Evolutionary conservation across 108 stramenopile species (phyloP), one percentile per base, ranked within the genome.

Genomic region (Aureococcus anophagefferens): DNA sequence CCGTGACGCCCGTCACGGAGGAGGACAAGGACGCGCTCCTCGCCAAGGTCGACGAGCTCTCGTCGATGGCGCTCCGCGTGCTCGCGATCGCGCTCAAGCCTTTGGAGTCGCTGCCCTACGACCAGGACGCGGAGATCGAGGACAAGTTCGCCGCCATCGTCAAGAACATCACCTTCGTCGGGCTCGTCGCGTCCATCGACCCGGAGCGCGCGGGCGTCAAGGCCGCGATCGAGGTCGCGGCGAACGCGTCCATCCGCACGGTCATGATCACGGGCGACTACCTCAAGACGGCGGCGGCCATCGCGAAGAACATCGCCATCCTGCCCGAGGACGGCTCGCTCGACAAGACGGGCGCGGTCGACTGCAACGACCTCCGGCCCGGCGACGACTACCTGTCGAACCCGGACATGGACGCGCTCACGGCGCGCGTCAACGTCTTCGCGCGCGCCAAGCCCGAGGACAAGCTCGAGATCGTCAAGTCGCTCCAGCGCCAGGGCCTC

Each of bases 361-460:
- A 66, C 36, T 0, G 18, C 33, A 31, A 69, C 62, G 30, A n/a
- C 46, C 37, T 40, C 37, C 37, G 37, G 7, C 37, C 37, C 37
- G 34, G 44, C 14, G 44, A 7, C 40, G 59, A 25, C 14, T 70
- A 70, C 69, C 16, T 51, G 34, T 34, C 40, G 13, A 88, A 89
- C 37, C 81, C 80, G n/a, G 83, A 89, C 72, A 67, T 93, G 64
- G 77, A 76, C 37, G 69, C 77, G 45, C 79, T 86, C 72, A 85
- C 85, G 51, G 63, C 74, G 78, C 77, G 69, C 35, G 85, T 87
- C 81, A 91, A 89, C 68, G 90, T 94, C 16, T 92, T 94, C 62
- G 90, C 93, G 35, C 89, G 93, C 69, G 89, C 90, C n/a, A 84
- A 88, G n/a, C 90, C 89, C 33, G 70, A 85, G 59, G 83, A 88